Conservation (phyloP, 1,284 basidiomycete species). For the Fomes fomentarius region DNA sequence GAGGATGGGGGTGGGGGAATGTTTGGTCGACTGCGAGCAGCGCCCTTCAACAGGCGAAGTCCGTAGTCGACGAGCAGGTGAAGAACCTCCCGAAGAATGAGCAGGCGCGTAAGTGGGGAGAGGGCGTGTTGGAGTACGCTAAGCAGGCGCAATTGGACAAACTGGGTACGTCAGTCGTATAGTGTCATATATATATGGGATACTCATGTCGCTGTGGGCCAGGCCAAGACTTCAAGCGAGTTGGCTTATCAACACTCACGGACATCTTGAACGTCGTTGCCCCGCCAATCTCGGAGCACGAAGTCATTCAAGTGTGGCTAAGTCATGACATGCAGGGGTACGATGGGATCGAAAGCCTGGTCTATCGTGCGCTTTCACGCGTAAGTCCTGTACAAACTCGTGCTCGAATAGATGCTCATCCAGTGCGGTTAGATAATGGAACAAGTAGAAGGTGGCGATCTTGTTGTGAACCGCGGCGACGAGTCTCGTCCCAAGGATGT, state of each 20-base stretch:
- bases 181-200: neutral
- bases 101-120: slow-evolving; percentile 79
- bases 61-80: slow-evolving; percentile 90
- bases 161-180: slow-evolving; percentile 55
- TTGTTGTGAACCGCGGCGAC: slow-evolving; percentile 86
- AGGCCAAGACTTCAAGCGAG: slow-evolving; percentile 88
- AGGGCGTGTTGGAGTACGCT: slow-evolving; percentile 49
- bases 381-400: slow-evolving; percentile 54
- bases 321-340: slow-evolving; percentile 97
- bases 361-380: slow-evolving; percentile 83
- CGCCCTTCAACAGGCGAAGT: slow-evolving; percentile 85
- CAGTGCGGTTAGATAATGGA: slow-evolving; percentile 74
- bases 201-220: slow-evolving; percentile 3
- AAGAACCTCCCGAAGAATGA: slow-evolving; percentile 82
- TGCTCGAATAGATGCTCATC: slow-evolving; percentile 5
- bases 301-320: slow-evolving; percentile 95
- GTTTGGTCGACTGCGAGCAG: slow-evolving; percentile 88
- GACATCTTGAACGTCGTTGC: slow-evolving; percentile 96
- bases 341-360: slow-evolving; percentile 94
- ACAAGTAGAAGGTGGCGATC: slow-evolving; percentile 91
- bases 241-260: slow-evolving; percentile 84
- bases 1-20: slow-evolving; percentile 76
- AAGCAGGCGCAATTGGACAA: slow-evolving; percentile 74
- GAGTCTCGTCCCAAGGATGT: slow-evolving; percentile 68
- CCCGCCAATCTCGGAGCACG: slow-evolving; percentile 97